phyloP scores from a whole-genome alignment of 768 basidiomycete species.

The Pleurotus salmoneostramineus region DNA sequence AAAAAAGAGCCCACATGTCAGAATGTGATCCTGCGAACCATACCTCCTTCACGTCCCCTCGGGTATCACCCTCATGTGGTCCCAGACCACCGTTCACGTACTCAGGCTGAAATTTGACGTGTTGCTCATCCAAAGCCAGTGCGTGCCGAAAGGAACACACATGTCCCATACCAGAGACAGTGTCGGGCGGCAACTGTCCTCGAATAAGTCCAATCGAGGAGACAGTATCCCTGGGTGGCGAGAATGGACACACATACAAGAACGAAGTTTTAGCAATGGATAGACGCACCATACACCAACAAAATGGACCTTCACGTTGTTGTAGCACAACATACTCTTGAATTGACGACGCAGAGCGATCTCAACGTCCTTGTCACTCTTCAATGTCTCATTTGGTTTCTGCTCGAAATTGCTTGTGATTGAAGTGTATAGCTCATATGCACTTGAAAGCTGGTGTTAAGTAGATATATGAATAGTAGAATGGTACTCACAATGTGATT shows the following conservation, averaged over 20 bases:
- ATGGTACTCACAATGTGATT: slow-evolving; percentile 28
- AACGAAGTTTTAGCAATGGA: no score
- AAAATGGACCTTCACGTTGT: slow-evolving; percentile 35
- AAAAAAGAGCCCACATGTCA: slow-evolving; percentile 31
- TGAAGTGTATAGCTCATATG: slow-evolving; percentile 36
- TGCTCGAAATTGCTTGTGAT: no score
- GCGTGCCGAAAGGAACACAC: slow-evolving; percentile 42
- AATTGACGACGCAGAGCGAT: slow-evolving; percentile 7
- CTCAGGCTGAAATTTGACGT: no score
- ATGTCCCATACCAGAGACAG: slow-evolving; percentile 21
- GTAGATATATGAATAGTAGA: background rate
- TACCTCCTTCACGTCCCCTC: slow-evolving; percentile 22
- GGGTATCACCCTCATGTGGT: no score
- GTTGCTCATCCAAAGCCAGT: slow-evolving; percentile 40
- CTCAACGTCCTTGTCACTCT: no score
- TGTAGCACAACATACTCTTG: slow-evolving; percentile 15
- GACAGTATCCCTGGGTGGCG: slow-evolving; percentile 36
- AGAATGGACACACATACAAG: no score
- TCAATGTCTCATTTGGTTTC: no score
- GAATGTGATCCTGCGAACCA: slow-evolving; percentile 26
- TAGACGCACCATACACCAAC: slow-evolving; percentile 42
- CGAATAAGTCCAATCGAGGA: slow-evolving; percentile 40
- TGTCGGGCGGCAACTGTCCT: slow-evolving; percentile 23
- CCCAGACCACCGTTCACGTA: slow-evolving; percentile 30
- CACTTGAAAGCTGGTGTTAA: slow-evolving; percentile 18